These are phyloP conservation scores for Coelastrella sp. DNA, from an alignment of 139 green algal genomes.

Conservation along the genomic window DNA sequence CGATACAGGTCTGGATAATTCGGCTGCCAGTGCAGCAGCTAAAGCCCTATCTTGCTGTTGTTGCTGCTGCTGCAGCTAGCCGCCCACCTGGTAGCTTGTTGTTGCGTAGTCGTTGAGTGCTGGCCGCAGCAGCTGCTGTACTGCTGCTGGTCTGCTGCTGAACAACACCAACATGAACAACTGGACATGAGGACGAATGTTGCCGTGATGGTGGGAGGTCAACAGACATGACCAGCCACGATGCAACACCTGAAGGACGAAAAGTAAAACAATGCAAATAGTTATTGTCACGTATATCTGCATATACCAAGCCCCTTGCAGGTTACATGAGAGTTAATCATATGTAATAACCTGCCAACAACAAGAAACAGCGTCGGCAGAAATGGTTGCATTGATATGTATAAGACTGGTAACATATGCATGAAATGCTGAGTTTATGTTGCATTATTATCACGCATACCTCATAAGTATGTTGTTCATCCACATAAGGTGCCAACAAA, in stretches of 20 bases:
- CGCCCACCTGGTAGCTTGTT: conserved; percentile 34
- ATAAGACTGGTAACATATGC: background rate
- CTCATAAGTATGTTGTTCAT: conserved; percentile 3
- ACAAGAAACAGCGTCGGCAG: too few relatives aligned
- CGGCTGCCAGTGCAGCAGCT: too few relatives aligned
- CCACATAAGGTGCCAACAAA: conserved; percentile 48
- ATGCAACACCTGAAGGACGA: background rate
- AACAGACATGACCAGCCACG: conserved; percentile 49
- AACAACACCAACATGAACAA: conserved; percentile 55
- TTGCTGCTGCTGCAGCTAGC: too few relatives aligned
- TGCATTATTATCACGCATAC: background rate
- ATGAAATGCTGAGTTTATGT: background rate
- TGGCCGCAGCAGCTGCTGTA: conserved; percentile 1
- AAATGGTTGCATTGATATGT: too few relatives aligned
- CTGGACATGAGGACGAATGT: conserved; percentile 58
- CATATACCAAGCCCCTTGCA: background rate
- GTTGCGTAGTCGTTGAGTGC: background rate
- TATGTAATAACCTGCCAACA: too few relatives aligned
- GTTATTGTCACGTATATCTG: background rate
- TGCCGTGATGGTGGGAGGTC: conserved; percentile 40
- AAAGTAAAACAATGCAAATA: background rate
- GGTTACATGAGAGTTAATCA: too few relatives aligned
- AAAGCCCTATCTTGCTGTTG: too few relatives aligned
- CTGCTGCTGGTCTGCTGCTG: conserved; percentile 25
- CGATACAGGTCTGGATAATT: too few relatives aligned